A percentile compares a stretch with the other conserved stretches of the same genome.
Evolutionary conservation across 2,329 filamentous ascomycete species (phyloP).

Genomic region (Xylariaceae sp.): DNA sequence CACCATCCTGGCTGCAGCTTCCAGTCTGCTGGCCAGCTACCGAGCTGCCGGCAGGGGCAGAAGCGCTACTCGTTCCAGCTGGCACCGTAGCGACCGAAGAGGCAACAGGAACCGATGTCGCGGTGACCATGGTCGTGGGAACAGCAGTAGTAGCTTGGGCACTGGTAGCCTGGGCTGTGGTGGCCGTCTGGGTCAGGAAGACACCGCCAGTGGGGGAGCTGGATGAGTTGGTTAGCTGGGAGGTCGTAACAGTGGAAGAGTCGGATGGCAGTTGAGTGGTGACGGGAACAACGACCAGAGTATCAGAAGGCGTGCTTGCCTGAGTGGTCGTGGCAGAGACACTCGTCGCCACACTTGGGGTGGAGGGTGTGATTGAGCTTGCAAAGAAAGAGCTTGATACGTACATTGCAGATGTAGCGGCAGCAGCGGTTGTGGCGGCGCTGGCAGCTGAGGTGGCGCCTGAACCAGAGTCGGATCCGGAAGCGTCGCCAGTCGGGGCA

Average conservation of each 20-base stretch:
- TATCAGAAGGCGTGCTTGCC: conserved; percentile 1
- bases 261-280: conserved; percentile 1
- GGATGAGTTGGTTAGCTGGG: background rate
- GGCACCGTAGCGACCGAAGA: conserved; percentile 7
- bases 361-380: background rate
- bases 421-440: conserved; percentile 16
- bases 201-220: conserved; percentile 34
- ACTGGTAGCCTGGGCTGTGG: background rate
- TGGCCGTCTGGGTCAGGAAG: conserved; percentile 31
- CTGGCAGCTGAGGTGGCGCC: conserved; percentile 23
- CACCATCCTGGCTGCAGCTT: conserved; percentile 48
- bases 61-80: conserved; percentile 4
- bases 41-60: conserved; percentile 17
- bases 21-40: conserved; percentile 20
- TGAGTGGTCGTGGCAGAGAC: conserved; percentile 2
- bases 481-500: conserved; percentile 13
- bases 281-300: conserved; percentile 19
- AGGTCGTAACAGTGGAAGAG: background rate
- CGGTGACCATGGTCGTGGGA: background rate
- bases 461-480: conserved; percentile 19
- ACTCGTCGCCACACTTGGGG: background rate
- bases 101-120: conserved; percentile 4
- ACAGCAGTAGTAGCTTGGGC: too few species aligned
- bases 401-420: conserved; percentile 18
- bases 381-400: conserved; percentile 10